Base-by-base conservation (phyloP, 2,329 filamentous ascomycete species). In the Aspergillus melleus region DNA sequence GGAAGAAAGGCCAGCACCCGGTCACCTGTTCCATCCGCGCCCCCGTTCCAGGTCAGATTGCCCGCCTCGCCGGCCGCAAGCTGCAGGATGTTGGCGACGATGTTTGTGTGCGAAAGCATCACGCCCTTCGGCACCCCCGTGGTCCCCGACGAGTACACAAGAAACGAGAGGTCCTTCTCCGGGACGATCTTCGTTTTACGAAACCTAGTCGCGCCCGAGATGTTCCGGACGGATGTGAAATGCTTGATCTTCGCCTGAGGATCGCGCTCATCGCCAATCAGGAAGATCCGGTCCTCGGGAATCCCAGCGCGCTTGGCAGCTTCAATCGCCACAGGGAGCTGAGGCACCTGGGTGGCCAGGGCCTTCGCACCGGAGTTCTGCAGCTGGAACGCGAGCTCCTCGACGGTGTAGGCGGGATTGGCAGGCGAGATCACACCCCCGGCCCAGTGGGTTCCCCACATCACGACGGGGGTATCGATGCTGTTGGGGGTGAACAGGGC, bases 111-210 rank as follows among this genome's bases (percentile, higher is more conserved):
- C 8, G 87, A 90, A 32, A 97, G 81, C 85, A 91, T 90, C 14
- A 97, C 94, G 16, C 93, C 94, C 76, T 98, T 98, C 0, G 94
- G 93, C 54, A 92, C 79, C 2, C 94, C 94, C 0, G 94, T 97
- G 0, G 94, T 98, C 8, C 94, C 94, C 8, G 89, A 93, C 53
- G 88, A 92, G 75, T 96, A 97, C 0, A 96, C 91, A 59, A 97
- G 77, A 70, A 95, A 96, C 0, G 91, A 89, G 26, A 95, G 74
- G 71, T 96, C 92, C 59, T 86, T 88, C 53, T 83, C 82, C 0
- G 91, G 86, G 52, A 90, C 81, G 54, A 92, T 77, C 67, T 84
- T 87, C 4, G 86, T 80, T 57, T 84, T 84, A 19, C 86, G 81
- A 68, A 84, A 86, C 64, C 85, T 81, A 2, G 82, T 80, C 0